phyloP scores from a whole-genome alignment of 371 early-diverging fungal species.

The Coemansia sp. region DNA sequence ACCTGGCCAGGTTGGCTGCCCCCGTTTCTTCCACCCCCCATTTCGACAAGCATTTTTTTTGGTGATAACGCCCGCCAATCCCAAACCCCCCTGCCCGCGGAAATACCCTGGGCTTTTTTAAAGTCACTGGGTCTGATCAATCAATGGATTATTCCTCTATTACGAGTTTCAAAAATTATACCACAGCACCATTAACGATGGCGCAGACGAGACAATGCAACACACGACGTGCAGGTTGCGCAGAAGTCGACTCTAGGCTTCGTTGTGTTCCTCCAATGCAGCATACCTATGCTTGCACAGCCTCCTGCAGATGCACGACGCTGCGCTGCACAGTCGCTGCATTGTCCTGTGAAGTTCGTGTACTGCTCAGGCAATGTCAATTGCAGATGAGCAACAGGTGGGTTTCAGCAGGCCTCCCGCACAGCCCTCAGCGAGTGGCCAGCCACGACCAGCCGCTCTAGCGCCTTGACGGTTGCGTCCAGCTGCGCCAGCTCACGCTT shows the following conservation, averaged over 20 bases:
- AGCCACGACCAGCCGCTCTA: slow-evolving; percentile 13
- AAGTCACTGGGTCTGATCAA: not conserved
- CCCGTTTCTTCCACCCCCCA: slow-evolving; percentile 3
- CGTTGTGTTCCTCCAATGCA: not conserved
- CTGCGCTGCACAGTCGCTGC: not conserved
- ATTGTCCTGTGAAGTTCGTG: not conserved
- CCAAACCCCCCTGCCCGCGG: too few relatives aligned
- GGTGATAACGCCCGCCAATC: too few relatives aligned
- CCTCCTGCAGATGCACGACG: slow-evolving; percentile 2
- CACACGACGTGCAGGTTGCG: not conserved
- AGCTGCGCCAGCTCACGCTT: slow-evolving; percentile 16
- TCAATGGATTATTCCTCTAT: not conserved
- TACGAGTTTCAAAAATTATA: too few relatives aligned
- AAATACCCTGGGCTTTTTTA: too few relatives aligned
- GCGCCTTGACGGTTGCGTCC: slow-evolving; percentile 4
- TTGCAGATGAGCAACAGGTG: not conserved
- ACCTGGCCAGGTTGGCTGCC: not conserved
- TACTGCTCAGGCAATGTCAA: not conserved
- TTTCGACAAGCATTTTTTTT: too few relatives aligned
- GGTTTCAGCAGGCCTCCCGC: not conserved
- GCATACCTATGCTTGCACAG: not conserved
- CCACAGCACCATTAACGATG: not conserved
- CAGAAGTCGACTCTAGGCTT: not conserved
- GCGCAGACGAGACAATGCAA: not conserved
- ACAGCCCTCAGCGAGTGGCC: slow-evolving; percentile 6